phyloP scores from a whole-genome alignment of 805 yeast genomes.

The Candida incommunis region DNA sequence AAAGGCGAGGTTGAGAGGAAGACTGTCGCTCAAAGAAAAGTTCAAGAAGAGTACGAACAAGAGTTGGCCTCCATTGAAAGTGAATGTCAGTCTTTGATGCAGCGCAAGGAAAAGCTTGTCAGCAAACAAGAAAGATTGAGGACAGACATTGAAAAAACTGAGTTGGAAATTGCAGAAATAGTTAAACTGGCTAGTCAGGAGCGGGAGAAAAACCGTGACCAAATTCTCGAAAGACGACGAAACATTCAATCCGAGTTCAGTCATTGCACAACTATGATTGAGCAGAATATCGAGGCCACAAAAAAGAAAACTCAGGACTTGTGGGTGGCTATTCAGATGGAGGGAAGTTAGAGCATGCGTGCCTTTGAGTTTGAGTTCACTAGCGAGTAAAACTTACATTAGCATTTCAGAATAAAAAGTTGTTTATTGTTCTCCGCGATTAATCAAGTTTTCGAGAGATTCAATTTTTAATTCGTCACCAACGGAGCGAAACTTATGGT shows the following conservation, averaged over 20 bases:
- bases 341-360: constrained; percentile 4
- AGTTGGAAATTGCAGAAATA: background rate
- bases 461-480: too few species aligned
- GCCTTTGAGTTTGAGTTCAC: background rate
- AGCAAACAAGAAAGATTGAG: background rate
- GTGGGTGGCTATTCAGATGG: constrained; percentile 1
- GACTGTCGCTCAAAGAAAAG: background rate
- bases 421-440: too few species aligned
- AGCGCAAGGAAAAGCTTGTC: background rate
- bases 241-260: constrained; percentile 1
- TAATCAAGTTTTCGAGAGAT: too few species aligned
- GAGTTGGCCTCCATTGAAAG: background rate
- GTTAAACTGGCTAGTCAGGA: background rate
- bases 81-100: background rate
- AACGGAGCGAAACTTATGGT: constrained; percentile 30
- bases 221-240: background rate
- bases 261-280: background rate
- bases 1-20: background rate
- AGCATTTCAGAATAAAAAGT: too few species aligned
- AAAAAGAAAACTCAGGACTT: background rate
- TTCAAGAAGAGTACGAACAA: background rate
- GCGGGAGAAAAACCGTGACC: background rate
- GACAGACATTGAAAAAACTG: background rate
- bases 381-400: background rate
- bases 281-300: background rate